Evolutionary conservation across 192 early-diverging fungal species (phyloP), one percentile per base, ranked within the genome.

Genomic region (Mortierella hygrophila): DNA sequence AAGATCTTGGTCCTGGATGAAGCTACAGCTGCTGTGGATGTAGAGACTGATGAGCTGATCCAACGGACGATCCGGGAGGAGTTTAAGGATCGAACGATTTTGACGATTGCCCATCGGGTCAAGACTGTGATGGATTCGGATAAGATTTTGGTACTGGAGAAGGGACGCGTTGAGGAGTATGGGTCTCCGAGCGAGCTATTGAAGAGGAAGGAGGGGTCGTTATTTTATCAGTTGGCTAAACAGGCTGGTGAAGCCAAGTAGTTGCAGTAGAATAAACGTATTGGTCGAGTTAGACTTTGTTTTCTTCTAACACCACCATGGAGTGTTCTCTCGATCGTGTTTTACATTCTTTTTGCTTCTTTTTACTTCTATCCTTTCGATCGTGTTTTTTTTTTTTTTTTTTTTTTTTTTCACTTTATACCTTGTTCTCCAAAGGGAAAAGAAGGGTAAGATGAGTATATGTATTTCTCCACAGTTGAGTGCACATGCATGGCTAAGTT

Each of bases 101-200:
- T 91, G 82, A 92, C 92, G 75, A 95, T 95, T 57, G 94, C 94
- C 9, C 94, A 97, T 77, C 91, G 96, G 20, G 80, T 95, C 46
- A 92, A 95, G 68, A 95, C 94, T 1, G 84, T 93, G 10, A 88
- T 89, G 82, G 89, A 91, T 79, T 88, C 80, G 65, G 94, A 95
- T 78, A 89, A 91, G 38, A 94, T 98, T 23, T 70, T 97, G 54
- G 96, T 98, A 0, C 78, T 98, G 35, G 95, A 95, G 46, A 83
- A 86, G 32, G 96, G 96, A 16, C 63, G 81, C n/a, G 88, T 96
- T 46, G 89, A 90, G 3, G 96, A 97, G 80, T 92, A 87, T 69
- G 95, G 93, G 41, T 80, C 93, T 21, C 95, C 96, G 7, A 26
- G 74, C 32, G 85, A 74, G 32, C 79, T 97, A 75, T 13, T 83